Base-by-base conservation (phyloP, 1,139 yeast genomes). In the Suhomyces bokatorum region DNA sequence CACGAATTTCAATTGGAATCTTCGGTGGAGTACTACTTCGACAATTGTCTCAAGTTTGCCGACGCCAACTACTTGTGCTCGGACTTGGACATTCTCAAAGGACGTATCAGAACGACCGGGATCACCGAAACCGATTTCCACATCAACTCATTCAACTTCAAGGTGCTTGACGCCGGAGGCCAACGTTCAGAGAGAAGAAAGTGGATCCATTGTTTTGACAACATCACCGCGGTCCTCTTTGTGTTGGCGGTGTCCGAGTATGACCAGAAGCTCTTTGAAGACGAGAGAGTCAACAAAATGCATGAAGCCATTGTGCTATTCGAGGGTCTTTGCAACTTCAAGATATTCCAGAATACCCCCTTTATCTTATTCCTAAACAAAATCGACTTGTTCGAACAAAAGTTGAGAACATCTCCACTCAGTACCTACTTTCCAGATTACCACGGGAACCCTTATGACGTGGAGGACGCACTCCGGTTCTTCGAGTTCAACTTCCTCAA, bases 171-270 rank as follows among this genome's bases (percentile, higher is more conserved):
- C 69, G 98, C 97, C 6, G 99, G 99, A 40, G 99, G 99, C 2
- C 99, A 93, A 67, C 74, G 99, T 47, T 82, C 91, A 34, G 99
- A 93, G 66, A 78, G 99, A 46, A 83, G 85, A 54, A 93, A 93
- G 62, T 93, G 99, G 99, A 87, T 93, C 49, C 97, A 91, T 62
- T 88, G 96, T 60, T 93, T 95, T 66, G 95, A 91, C 58, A 89
- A 87, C 52, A 90, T 93, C 45, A 87, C 96, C 0, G 89, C 96
- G 1, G 85, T 95, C 1, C 66, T 93, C 32, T 93, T 90, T 65
- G 97, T 93, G n/a, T 79, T 87, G 24, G 97, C 98, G 0, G 83
- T 90, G 30, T 83, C 90, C 38, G 99, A 93, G 66, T 93, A 88
- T 62, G 98, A 93, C 66, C 97, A 93, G 64, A 83, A 79, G 70